These are phyloP conservation scores for Salix brachista DNA, from an alignment of 345 rosid species.

Conservation along the genomic window DNA sequence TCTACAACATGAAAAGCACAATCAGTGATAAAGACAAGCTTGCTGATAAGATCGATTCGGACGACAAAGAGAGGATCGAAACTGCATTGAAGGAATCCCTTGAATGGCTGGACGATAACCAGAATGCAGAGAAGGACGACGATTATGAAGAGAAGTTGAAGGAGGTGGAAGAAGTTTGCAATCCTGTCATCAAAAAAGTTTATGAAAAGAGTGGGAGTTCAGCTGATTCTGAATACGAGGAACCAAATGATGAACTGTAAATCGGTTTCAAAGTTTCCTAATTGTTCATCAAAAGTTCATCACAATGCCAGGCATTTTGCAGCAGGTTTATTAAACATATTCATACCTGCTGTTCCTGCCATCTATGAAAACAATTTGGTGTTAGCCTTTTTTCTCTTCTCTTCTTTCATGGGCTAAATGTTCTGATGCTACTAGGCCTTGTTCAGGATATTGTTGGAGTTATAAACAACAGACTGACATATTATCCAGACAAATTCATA, in stretches of 20 bases:
- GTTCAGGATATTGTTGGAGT: too few relatives aligned
- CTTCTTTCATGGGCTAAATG: too few relatives aligned
- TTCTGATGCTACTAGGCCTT: too few relatives aligned
- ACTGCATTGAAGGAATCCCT: conserved; percentile 38
- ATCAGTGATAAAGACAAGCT: conserved; percentile 40
- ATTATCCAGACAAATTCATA: too few relatives aligned
- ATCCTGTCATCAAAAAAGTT: conserved; percentile 45
- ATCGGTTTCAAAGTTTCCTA: not conserved
- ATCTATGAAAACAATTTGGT: too few relatives aligned
- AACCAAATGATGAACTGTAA: conserved; percentile 45
- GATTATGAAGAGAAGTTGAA: conserved; percentile 53
- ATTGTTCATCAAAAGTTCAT: too few relatives aligned
- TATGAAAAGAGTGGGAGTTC: conserved; percentile 39
- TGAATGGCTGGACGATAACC: conserved; percentile 58
- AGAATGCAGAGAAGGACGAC: conserved; percentile 46
- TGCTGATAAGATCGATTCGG: conserved; percentile 38
- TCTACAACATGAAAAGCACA: conserved; percentile 47
- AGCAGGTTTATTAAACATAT: too few relatives aligned
- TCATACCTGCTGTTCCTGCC: too few relatives aligned
- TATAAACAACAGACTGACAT: too few relatives aligned
- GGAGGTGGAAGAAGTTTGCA: conserved; percentile 51
- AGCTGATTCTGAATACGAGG: conserved; percentile 26
- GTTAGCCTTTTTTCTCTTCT: too few relatives aligned
- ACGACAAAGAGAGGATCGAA: conserved; percentile 52
- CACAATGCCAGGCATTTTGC: too few relatives aligned